Conservation (phyloP, 257 asterid genomes). For the Euphrasia confusa region DNA sequence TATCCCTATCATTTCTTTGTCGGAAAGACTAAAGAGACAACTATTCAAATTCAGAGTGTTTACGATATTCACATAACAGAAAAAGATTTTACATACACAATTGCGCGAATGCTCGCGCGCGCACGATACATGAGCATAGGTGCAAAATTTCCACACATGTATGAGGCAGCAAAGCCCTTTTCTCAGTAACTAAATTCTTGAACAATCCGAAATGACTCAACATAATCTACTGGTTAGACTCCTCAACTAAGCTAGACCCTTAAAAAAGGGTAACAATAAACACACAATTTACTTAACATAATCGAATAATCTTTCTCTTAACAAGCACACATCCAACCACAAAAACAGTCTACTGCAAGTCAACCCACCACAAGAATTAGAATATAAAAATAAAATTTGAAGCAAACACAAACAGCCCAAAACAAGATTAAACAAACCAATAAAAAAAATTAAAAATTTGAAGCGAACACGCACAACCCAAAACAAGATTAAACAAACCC, state of each 20-base stretch:
- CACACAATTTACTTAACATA: neutral
- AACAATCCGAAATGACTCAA: neutral
- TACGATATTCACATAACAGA: neutral
- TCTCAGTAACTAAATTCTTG: neutral
- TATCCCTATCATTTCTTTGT: neutral
- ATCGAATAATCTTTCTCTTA: no score
- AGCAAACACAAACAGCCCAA: neutral
- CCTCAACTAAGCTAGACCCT: neutral
- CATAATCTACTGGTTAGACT: neutral
- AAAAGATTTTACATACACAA: neutral
- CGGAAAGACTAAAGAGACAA: neutral
- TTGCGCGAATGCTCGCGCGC: neutral
- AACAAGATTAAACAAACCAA: neutral
- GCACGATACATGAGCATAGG: neutral
- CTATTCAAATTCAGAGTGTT: neutral
- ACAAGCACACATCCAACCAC: neutral
- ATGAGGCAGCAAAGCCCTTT: neutral
- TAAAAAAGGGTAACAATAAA: neutral
- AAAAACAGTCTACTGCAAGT: neutral
- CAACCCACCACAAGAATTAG: neutral
- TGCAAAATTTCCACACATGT: neutral
- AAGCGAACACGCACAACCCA: neutral
- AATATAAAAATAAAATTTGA: neutral
- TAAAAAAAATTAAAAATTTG: neutral
- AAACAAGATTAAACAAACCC: conserved; percentile 13